Base-by-base conservation (phyloP, 352 stramenopile genomes). In the Globisporangium paddicum region DNA sequence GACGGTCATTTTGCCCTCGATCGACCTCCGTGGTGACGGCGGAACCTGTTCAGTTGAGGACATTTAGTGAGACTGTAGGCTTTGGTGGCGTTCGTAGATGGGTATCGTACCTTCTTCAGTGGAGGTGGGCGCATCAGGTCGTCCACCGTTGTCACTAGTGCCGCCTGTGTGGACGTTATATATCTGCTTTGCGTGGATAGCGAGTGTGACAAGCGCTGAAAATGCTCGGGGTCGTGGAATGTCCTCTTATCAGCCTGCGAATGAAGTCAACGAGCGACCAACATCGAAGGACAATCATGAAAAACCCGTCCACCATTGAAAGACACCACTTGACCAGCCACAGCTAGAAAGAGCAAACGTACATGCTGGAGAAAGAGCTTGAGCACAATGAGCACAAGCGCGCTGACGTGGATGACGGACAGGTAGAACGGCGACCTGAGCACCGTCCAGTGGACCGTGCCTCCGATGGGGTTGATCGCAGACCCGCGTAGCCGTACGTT, bases 351-450 rank as follows among this genome's bases (percentile, higher is more conserved):
- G 30, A 61, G 21, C 13, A 23, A 41, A 45, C 68, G 42, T 67
- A 82, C 76, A 54, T 91, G 84, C 38, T 93, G 79, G n/a, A 93
- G 61, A 37, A 93, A 87, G 41, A 87, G 62, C 58, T 93, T 92
- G 40, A 93, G 74, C 35, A 64, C 59, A 4, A 93, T 73, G 14
- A 93, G 68, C 13, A 80, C 40, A 40, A 93, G 54, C 32, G 76
- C 87, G 50, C 72, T 77, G 25, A 87, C 69, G 55, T 93, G 84
- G 25, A 75, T 69, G 42, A 86, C 73, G 2, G 69, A 59, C 37
- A 91, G 58, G 46, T 75, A 89, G 62, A 87, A 88, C 11, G 84
- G 79, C 46, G 79, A 82, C 0, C 73, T 69, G 14, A 92, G 64
- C 60, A 90, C 68, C 44, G 66, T 69, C 84, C 79, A 93, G 66